Percentiles rank a stretch among this genome's conserved stretches.
phyloP scores from a whole-genome alignment of 208 protist genomes.

The Leishmania aethiopica region DNA sequence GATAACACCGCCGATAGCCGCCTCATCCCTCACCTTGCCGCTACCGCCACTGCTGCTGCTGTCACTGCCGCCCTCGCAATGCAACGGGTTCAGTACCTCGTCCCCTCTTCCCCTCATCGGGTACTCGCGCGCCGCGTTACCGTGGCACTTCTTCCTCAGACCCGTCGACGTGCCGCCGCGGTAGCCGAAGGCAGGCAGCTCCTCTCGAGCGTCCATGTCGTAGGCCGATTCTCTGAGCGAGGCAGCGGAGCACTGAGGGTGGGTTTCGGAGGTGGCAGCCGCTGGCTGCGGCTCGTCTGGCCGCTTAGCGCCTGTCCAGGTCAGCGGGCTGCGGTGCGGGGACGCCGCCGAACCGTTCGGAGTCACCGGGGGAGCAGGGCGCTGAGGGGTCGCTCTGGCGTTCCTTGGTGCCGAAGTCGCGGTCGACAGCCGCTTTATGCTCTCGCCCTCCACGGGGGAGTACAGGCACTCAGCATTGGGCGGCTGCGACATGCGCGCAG shows the following conservation, averaged over 20 bases:
- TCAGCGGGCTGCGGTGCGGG: not conserved
- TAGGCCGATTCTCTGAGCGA: not conserved
- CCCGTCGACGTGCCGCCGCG: not conserved
- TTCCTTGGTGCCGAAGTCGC: not conserved
- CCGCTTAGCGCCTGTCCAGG: not conserved
- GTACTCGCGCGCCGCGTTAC: not conserved
- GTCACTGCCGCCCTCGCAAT: not conserved
- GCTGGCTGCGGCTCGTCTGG: not conserved
- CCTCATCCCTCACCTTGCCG: not conserved
- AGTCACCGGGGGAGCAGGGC: not conserved
- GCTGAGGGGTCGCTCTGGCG: not conserved
- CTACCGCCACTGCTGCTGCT: not conserved
- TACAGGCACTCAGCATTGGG: not conserved
- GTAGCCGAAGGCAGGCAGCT: not conserved
- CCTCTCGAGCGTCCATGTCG: too few species aligned
- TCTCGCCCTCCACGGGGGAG: not conserved
- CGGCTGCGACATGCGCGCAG: not conserved
- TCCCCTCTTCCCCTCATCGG: not conserved
- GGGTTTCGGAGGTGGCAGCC: not conserved
- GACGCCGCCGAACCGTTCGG: not conserved
- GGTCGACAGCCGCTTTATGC: not conserved
- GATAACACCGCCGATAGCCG: not conserved
- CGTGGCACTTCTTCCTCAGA: not conserved
- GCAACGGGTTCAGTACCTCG: not conserved
- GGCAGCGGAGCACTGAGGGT: not conserved